A percentile compares a stretch with the other conserved stretches of the same genome.
phyloP scores from a whole-genome alignment of 768 basidiomycete species.

The Gymnopilus junonius region DNA sequence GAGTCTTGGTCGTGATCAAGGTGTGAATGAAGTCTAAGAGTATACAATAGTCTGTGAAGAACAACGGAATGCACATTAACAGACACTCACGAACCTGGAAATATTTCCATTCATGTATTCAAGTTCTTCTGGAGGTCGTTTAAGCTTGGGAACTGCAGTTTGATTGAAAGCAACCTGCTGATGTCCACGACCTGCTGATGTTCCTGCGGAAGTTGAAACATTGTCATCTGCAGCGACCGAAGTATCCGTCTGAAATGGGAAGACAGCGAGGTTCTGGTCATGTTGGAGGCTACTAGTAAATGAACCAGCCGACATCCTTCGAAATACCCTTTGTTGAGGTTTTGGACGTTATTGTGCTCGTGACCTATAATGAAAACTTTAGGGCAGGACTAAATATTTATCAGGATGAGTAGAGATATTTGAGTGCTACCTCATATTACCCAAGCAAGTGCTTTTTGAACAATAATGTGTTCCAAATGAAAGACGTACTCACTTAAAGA shows the following conservation, averaged over 20 bases:
- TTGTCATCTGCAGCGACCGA: conserved; percentile 25
- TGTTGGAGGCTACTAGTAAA: conserved; percentile 29
- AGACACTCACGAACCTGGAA: conserved; percentile 41
- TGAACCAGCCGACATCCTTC: conserved; percentile 43
- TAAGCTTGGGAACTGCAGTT: conserved; percentile 19
- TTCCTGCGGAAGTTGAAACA: conserved; percentile 25
- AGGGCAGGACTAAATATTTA: conserved; percentile 38
- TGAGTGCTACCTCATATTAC: no score
- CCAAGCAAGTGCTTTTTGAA: no score
- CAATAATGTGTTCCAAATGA: no score
- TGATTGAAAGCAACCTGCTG: conserved; percentile 5
- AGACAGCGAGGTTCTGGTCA: conserved; percentile 24
- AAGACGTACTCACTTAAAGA: no score
- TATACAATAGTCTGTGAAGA: background rate
- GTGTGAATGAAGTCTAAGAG: conserved; percentile 54
- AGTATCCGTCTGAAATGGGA: conserved; percentile 6
- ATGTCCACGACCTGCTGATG: conserved; percentile 25
- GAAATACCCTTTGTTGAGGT: conserved; percentile 40
- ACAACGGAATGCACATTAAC: background rate
- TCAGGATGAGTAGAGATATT: no score
- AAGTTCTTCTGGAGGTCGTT: conserved; percentile 54
- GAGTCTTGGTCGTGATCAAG: conserved; percentile 66
- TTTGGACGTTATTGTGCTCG: conserved; percentile 41
- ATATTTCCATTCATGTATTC: conserved; percentile 49
- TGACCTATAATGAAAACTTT: conserved; percentile 37